Conservation (phyloP, 768 basidiomycete genomes). For the Trametes meyenii region DNA sequence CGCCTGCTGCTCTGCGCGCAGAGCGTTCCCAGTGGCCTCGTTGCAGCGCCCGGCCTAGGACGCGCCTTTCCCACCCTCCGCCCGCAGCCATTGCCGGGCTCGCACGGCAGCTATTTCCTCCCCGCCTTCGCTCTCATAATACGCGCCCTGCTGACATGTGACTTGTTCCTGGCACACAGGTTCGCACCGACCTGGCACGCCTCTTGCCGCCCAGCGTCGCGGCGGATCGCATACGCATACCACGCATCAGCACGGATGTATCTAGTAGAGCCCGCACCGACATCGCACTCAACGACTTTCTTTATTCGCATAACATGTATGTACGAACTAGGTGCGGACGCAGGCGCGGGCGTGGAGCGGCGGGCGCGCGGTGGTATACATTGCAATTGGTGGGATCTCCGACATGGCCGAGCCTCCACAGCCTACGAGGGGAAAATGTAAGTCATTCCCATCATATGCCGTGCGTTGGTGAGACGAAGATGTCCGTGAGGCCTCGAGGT, state of each 20-base stretch:
- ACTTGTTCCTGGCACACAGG: constrained; percentile 8
- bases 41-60: constrained; percentile 1
- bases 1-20: constrained; percentile 4
- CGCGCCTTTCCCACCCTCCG: constrained; percentile 16
- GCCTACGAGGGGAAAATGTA: constrained; percentile 2
- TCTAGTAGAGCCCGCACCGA: constrained; percentile 17
- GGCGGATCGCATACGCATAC: constrained; percentile 2
- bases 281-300: constrained; percentile 12
- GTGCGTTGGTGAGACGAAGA: background rate
- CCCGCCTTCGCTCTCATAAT: constrained; percentile 14
- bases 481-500: background rate
- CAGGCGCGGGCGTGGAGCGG: background rate
- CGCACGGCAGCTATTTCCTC: constrained; percentile 19
- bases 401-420: constrained; percentile 3
- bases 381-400: constrained; percentile 1
- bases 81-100: background rate
- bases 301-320: constrained; percentile 21
- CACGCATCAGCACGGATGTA: constrained; percentile 13
- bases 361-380: constrained; percentile 5
- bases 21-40: constrained; percentile 13
- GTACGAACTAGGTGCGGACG: constrained; percentile 5
- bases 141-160: constrained; percentile 19
- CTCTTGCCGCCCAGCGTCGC: background rate
- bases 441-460: background rate
- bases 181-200: background rate